These are phyloP conservation scores for Aschersonia sp. DNA, from an alignment of 2,329 filamentous ascomycete species.

Conservation along the genomic window DNA sequence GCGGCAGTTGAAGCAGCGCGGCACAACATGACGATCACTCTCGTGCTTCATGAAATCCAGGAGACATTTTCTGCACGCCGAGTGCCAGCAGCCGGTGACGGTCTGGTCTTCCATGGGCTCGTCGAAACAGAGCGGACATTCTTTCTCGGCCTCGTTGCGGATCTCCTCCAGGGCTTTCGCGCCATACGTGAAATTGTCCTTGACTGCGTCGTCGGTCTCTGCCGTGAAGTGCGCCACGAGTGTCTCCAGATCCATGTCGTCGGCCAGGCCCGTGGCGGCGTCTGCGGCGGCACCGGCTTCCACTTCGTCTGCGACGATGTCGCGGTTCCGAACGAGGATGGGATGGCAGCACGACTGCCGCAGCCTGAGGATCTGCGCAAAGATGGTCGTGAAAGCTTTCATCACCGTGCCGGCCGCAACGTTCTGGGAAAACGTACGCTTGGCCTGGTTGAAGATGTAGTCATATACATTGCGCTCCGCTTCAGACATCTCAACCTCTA, in stretches of 20 bases:
- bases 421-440: conserved; percentile 71
- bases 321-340: conserved; percentile 70
- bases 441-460: conserved; percentile 71
- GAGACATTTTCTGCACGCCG: conserved; percentile 88
- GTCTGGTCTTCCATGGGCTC: conserved; percentile 92
- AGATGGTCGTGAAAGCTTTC: conserved; percentile 94
- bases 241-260: conserved; percentile 89
- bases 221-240: conserved; percentile 75
- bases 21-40: conserved; percentile 56
- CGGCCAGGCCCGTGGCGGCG: conserved; percentile 64
- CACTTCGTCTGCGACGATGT: conserved; percentile 75
- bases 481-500: conserved; percentile 72
- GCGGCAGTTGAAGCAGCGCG: conserved; percentile 84
- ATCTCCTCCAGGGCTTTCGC: conserved; percentile 84
- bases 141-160: conserved; percentile 70
- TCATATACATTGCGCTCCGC: conserved; percentile 86
- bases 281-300: conserved; percentile 63
- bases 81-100: conserved; percentile 96
- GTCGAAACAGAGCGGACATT: conserved; percentile 90
- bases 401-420: conserved; percentile 83
- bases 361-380: conserved; percentile 85
- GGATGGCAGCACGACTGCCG: conserved; percentile 93
- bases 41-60: conserved; percentile 81
- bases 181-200: conserved; percentile 43
- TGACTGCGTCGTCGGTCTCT: conserved; percentile 41